Percentiles rank a stretch among this genome's conserved stretches.
Evolutionary conservation across 192 early-diverging fungal genomes (phyloP).

Genomic region (Dimargaris verticillata): DNA sequence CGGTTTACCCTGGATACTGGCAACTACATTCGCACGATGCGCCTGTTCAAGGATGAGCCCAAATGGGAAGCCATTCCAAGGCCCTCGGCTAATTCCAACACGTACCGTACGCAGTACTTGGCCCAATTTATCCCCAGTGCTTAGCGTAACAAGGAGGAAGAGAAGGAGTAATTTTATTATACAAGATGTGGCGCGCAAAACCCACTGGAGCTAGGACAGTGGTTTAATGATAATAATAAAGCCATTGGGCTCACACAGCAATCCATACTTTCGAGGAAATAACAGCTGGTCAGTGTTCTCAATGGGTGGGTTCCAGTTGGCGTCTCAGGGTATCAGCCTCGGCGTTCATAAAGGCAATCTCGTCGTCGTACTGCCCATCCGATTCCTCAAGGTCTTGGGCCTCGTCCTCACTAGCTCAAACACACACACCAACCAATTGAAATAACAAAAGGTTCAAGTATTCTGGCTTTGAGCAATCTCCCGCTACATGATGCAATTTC

Average conservation of each 20-base stretch:
- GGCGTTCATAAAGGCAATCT: neutral
- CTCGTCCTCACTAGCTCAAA: neutral
- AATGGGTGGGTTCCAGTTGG: neutral
- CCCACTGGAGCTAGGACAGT: neutral
- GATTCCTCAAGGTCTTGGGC: neutral
- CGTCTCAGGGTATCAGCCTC: slow-evolving; percentile 1
- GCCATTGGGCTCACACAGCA: neutral
- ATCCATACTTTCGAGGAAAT: neutral
- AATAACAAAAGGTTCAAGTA: neutral
- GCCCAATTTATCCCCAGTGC: neutral
- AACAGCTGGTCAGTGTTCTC: neutral
- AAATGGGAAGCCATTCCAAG: slow-evolving; percentile 70
- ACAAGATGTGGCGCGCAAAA: too few relatives aligned
- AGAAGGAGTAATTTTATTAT: too few relatives aligned
- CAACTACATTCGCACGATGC: slow-evolving; percentile 79
- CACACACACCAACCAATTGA: neutral
- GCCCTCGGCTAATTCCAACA: slow-evolving; percentile 41
- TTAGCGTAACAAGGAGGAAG: neutral
- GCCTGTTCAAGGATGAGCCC: slow-evolving; percentile 67
- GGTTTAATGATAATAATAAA: neutral
- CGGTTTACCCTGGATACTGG: slow-evolving; percentile 79
- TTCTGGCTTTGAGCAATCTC: neutral
- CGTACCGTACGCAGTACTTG: slow-evolving; percentile 33
- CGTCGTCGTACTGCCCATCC: neutral
- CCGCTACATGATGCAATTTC: neutral